phyloP scores from a whole-genome alignment of 2,329 filamentous ascomycete genomes.

The Fusarium longipes region DNA sequence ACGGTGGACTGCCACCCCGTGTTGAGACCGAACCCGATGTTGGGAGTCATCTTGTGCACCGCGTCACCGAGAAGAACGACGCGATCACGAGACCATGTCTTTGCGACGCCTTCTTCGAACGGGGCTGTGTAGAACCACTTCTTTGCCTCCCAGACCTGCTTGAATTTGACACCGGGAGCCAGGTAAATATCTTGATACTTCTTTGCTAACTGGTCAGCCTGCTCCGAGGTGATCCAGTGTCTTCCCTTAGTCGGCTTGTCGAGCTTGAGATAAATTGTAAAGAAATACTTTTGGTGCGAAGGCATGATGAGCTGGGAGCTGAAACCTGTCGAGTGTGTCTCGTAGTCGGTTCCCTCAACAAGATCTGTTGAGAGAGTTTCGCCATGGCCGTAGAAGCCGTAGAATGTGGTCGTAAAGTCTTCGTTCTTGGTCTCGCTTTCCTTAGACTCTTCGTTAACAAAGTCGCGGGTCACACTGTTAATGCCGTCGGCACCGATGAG shows the following conservation, averaged over 20 bases:
- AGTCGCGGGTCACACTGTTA: constrained; percentile 22
- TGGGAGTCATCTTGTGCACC: constrained; percentile 37
- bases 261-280: constrained; percentile 26
- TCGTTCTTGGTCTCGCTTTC: not conserved
- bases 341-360: constrained; percentile 14
- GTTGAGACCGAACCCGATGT: constrained; percentile 35
- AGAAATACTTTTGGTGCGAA: constrained; percentile 21
- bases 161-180: constrained; percentile 10
- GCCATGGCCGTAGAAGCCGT: constrained; percentile 27
- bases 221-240: not conserved
- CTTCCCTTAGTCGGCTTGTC: not conserved
- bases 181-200: not conserved
- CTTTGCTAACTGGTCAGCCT: constrained; percentile 10
- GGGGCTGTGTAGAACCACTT: constrained; percentile 18
- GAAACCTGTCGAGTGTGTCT: constrained; percentile 12
- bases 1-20: constrained; percentile 35
- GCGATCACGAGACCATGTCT: constrained; percentile 31
- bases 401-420: constrained; percentile 21
- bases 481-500: constrained; percentile 37
- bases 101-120: constrained; percentile 30
- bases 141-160: constrained; percentile 15
- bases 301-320: constrained; percentile 26
- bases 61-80: constrained; percentile 35
- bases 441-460: not conserved
- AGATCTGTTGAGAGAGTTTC: not conserved